phyloP scores from a whole-genome alignment of 257 asterid species.

The Primulina huaijiensis region DNA sequence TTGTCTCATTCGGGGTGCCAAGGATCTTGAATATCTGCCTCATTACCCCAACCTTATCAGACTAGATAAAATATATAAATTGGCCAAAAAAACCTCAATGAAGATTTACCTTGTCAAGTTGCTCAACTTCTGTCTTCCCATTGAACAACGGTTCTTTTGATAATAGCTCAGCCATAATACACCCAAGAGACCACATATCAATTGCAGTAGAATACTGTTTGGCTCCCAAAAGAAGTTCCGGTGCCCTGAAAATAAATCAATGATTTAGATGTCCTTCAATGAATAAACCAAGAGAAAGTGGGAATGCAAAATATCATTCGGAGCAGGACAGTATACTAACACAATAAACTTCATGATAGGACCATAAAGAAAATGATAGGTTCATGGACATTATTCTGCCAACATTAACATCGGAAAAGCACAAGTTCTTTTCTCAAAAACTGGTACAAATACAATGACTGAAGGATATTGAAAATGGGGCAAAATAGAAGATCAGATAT shows the following conservation, averaged over 20 bases:
- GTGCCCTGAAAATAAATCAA: constrained; percentile 56
- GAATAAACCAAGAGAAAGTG: background rate
- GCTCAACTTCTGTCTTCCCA: constrained; percentile 74
- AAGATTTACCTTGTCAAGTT: constrained; percentile 70
- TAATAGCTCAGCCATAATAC: constrained; percentile 83
- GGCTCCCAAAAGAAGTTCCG: constrained; percentile 84
- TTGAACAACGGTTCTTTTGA: constrained; percentile 66
- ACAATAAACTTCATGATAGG: background rate
- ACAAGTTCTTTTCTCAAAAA: too few species aligned
- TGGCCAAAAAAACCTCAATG: background rate
- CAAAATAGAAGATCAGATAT: background rate
- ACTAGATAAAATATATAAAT: background rate
- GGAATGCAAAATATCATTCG: constrained; percentile 1
- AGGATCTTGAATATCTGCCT: constrained; percentile 68
- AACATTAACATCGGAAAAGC: background rate
- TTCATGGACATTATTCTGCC: background rate
- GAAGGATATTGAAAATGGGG: background rate
- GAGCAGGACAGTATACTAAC: background rate
- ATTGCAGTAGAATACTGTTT: constrained; percentile 80
- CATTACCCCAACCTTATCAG: constrained; percentile 17
- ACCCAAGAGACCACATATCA: constrained; percentile 97
- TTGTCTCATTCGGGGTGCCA: constrained; percentile 83
- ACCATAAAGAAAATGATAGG: background rate
- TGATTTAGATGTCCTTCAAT: constrained; percentile 1
- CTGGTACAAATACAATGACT: background rate